Evolutionary conservation across 192 early-diverging fungal species (phyloP), one percentile per base, ranked within the genome.

Genomic region (Linnemannia schmuckeri): DNA sequence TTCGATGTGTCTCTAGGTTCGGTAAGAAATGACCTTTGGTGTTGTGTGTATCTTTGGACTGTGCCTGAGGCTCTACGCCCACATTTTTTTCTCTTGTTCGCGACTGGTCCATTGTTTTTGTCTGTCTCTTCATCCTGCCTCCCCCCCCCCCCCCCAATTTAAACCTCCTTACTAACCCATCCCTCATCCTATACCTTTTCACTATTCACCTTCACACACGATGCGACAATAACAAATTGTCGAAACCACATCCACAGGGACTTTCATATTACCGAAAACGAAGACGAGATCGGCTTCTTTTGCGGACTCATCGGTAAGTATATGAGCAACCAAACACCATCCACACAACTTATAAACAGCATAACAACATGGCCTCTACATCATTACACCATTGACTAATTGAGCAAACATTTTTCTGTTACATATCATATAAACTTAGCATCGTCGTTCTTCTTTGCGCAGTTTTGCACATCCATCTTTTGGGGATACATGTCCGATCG

Each of bases 241-340:
- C 47, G 41, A 71, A 71, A 80, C 79, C 74, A 82, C 80, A 77
- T 77, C 92, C 90, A 95, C 10, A 90, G 89, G 8, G 96, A 95
- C 76, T 97, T 97, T 76, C 85, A 93, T 73, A 86, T 95, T 1
- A 92, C 93, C 22, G 92, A 93, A 30, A 90, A 93, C 75, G 94
- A 96, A 74, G 94, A 96, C 47, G 93, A 95, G 40, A 92, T 97
- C 74, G 97, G 96, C 12, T 95, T 92, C 83, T 98, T 97, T 86
- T 95, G 93, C 57, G 96, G 96, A 30, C 89, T 93, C 78, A 93
- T 95, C 33, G 85, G 88, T 89, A 92, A 86, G 44, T 46, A 46
- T 27, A 55, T 22, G 49, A 37, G 27, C 30, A 63, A n/a, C 20
- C 5, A 42, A 49, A 1, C 17, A 20, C 47, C 3, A 49, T 49